phyloP scores from a whole-genome alignment of 768 basidiomycete species.

The Stropharia rugosoannulata region DNA sequence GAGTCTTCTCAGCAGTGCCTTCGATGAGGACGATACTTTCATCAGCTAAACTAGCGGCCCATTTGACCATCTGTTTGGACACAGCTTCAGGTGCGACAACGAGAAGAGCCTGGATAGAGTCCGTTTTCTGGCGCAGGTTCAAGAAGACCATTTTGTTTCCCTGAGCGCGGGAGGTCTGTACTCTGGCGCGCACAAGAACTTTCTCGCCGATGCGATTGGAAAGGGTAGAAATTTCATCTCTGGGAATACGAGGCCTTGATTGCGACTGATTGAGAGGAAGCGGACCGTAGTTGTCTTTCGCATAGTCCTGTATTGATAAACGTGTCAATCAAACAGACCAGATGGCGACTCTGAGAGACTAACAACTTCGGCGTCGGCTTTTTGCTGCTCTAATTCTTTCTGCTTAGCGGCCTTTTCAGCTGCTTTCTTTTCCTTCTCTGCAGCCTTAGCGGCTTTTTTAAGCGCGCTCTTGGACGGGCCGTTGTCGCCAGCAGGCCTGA shows the following conservation, averaged over 20 bases:
- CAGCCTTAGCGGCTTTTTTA: constrained; percentile 90
- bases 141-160: constrained; percentile 97
- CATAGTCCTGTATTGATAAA: constrained; percentile 58
- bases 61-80: constrained; percentile 98
- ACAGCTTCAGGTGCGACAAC: constrained; percentile 69
- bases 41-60: constrained; percentile 70
- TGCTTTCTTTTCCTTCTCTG: constrained; percentile 86
- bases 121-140: constrained; percentile 82
- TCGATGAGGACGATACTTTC: constrained; percentile 94
- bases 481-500: constrained; percentile 17
- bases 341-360: background rate
- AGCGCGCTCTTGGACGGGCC: constrained; percentile 84
- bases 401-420: constrained; percentile 84
- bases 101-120: constrained; percentile 86
- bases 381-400: constrained; percentile 67
- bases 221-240: constrained; percentile 66
- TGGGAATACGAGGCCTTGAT: constrained; percentile 58
- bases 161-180: constrained; percentile 90
- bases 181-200: constrained; percentile 83
- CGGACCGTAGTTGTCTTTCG: constrained; percentile 78
- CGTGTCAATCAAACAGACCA: constrained; percentile 9
- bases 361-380: constrained; percentile 65
- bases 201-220: constrained; percentile 67
- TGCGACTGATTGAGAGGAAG: constrained; percentile 92
- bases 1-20: constrained; percentile 75